Evolutionary conservation across 2,329 filamentous ascomycete species (phyloP).

Genomic region (Apiospora malaysiana): DNA sequence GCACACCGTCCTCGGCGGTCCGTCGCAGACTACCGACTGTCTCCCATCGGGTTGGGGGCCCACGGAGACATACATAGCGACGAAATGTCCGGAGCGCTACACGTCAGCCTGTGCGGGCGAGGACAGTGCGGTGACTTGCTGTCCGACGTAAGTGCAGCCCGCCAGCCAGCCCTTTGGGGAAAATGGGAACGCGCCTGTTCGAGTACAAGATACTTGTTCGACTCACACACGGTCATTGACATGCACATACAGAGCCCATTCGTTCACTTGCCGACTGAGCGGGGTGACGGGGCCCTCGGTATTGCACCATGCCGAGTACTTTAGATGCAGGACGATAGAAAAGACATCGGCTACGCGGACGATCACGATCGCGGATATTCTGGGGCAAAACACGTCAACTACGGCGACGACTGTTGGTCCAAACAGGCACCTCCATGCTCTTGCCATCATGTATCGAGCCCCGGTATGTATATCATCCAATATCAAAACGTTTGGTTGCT

Average conservation of each 20-base stretch:
- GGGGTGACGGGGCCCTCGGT: too few species aligned
- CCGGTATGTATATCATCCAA: background rate
- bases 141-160: conserved; percentile 28
- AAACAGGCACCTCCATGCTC: background rate
- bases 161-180: too few species aligned
- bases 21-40: conserved; percentile 32
- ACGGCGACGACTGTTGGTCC: background rate
- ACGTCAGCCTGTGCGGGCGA: conserved; percentile 30
- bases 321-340: background rate
- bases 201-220: too few species aligned
- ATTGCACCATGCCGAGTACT: background rate
- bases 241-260: background rate
- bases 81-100: conserved; percentile 32
- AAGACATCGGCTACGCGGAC: too few species aligned
- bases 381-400: background rate
- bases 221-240: too few species aligned
- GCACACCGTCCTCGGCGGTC: conserved; percentile 33
- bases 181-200: too few species aligned
- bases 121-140: conserved; percentile 31
- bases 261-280: background rate
- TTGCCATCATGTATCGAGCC: background rate
- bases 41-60: conserved; percentile 30
- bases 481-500: background rate
- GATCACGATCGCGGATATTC: background rate
- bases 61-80: conserved; percentile 28